Evolutionary conservation across 805 yeast species (phyloP).

Genomic region (Ogataea degrootiae): DNA sequence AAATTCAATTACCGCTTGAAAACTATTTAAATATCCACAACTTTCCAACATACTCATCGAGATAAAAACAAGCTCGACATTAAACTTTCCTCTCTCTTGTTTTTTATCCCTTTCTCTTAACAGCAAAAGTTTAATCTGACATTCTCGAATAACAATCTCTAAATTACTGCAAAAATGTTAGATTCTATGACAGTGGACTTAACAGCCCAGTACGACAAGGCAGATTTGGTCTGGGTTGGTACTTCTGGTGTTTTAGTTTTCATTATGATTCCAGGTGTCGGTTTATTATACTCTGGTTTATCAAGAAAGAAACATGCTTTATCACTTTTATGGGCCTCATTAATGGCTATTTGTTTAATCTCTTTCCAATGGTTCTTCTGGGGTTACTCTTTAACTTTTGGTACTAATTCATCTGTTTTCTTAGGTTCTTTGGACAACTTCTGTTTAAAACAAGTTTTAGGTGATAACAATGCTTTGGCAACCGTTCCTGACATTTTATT

Average conservation of each 20-base stretch:
- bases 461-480: conserved; percentile 64
- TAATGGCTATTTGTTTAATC: conserved; percentile 80
- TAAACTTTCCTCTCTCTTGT: too few species aligned
- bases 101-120: too few species aligned
- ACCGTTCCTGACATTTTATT: conserved; percentile 87
- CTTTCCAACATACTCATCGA: too few species aligned
- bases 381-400: conserved; percentile 91
- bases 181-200: conserved; percentile 66
- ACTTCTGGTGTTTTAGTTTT: conserved; percentile 77
- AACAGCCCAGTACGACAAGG: conserved; percentile 63
- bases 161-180: too few species aligned
- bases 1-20: too few species aligned
- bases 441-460: conserved; percentile 75
- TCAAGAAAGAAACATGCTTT: conserved; percentile 95
- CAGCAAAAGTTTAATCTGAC: too few species aligned
- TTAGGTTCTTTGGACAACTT: conserved; percentile 81
- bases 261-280: conserved; percentile 97
- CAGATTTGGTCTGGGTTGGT: conserved; percentile 84
- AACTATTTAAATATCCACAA: too few species aligned
- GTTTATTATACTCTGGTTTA: conserved; percentile 86
- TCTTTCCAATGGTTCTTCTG: conserved; percentile 97
- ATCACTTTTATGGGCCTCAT: conserved; percentile 87
- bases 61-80: too few species aligned
- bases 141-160: too few species aligned
- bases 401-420: conserved; percentile 47